Percentiles rank a stretch among this genome's conserved stretches.
These are phyloP conservation scores for Lepraria neglecta DNA, from an alignment of 495 filamentous ascomycete species.

Conservation along the genomic window DNA sequence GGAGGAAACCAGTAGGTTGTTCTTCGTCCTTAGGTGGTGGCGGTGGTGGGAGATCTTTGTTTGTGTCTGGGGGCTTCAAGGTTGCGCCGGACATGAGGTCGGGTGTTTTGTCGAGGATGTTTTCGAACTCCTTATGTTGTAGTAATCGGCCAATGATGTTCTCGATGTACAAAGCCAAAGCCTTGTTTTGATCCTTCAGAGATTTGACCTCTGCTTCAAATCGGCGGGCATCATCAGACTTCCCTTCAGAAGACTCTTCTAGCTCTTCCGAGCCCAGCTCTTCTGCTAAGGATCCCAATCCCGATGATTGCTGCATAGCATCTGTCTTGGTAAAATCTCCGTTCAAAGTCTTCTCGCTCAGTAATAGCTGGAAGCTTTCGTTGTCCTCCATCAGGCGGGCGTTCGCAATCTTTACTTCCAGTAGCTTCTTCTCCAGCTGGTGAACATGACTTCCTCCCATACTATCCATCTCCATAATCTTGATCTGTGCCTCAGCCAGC, in stretches of 20 bases:
- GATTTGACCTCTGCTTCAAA: constrained; percentile 72
- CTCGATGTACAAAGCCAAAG: constrained; percentile 93
- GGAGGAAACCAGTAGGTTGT: constrained; percentile 48
- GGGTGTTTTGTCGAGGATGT: constrained; percentile 73
- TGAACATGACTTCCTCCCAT: constrained; percentile 75
- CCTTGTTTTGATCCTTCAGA: constrained; percentile 94
- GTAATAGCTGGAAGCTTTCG: constrained; percentile 90
- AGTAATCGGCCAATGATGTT: constrained; percentile 93
- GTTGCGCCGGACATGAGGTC: constrained; percentile 46
- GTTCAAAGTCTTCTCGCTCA: constrained; percentile 88
- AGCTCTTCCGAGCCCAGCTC: constrained; percentile 63
- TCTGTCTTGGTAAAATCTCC: constrained; percentile 86
- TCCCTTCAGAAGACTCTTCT: constrained; percentile 43
- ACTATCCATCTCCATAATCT: constrained; percentile 90
- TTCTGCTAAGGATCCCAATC: constrained; percentile 68
- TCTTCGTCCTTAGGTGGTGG: constrained; percentile 58
- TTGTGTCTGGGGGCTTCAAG: constrained; percentile 41
- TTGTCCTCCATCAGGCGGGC: constrained; percentile 97
- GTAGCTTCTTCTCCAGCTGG: constrained; percentile 78
- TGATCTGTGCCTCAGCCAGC: constrained; percentile 90
- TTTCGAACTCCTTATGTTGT: constrained; percentile 89
- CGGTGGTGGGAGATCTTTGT: constrained; percentile 82
- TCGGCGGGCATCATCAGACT: constrained; percentile 53
- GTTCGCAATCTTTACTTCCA: constrained; percentile 89
- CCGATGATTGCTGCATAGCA: constrained; percentile 56